Evolutionary conservation across 1,284 basidiomycete species (phyloP).

Genomic region (Puccinia novopanici): DNA sequence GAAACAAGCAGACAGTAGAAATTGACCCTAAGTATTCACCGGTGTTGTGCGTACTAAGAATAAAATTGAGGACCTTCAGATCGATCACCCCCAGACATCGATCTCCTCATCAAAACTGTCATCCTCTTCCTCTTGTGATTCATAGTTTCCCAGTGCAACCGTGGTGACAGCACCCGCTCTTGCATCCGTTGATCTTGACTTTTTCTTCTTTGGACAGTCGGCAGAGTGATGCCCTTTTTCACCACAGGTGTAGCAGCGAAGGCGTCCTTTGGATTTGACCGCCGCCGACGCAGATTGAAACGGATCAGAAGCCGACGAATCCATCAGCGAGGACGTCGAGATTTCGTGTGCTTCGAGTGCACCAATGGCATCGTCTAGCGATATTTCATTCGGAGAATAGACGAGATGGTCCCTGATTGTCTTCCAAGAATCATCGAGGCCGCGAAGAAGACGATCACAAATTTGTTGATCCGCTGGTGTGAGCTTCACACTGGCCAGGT

Average conservation of each 20-base stretch:
- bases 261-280: too few relatives aligned
- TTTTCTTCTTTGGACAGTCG: too few relatives aligned
- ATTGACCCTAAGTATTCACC: neutral
- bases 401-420: neutral
- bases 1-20: neutral
- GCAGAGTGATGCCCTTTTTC: too few relatives aligned
- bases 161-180: too few relatives aligned
- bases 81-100: neutral
- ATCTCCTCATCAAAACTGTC: neutral
- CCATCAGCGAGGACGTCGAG: too few relatives aligned
- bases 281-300: neutral
- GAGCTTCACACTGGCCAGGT: neutral
- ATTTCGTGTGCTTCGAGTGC: neutral
- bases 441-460: neutral
- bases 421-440: neutral
- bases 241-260: too few relatives aligned
- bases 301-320: too few relatives aligned
- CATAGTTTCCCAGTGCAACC: too few relatives aligned
- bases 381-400: neutral
- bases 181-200: too few relatives aligned
- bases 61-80: neutral
- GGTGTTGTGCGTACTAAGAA: neutral
- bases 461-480: neutral
- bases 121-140: neutral
- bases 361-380: too few relatives aligned